Percentiles rank a stretch among this genome's conserved stretches.
phyloP scores from a whole-genome alignment of 345 rosid species.

The Camelina sativa region DNA sequence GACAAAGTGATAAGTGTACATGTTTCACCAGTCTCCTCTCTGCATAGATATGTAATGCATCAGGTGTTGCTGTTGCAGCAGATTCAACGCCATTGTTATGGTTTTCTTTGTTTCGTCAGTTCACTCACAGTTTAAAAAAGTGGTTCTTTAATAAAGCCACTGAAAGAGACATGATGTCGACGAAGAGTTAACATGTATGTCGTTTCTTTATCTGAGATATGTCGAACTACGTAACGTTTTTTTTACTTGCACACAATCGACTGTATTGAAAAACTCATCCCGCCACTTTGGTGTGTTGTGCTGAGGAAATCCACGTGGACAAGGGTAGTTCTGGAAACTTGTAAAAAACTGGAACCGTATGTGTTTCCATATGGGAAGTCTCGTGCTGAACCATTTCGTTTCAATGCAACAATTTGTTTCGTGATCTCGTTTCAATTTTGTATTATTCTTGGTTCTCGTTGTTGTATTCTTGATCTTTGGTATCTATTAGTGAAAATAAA shows the following conservation, averaged over 20 bases:
- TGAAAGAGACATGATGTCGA: not conserved
- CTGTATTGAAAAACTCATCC: slow-evolving; percentile 6
- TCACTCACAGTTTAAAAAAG: slow-evolving; percentile 3
- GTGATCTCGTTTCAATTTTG: not conserved
- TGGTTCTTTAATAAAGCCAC: not conserved
- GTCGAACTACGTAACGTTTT: slow-evolving; percentile 34
- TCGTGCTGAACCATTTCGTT: not conserved
- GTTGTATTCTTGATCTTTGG: not conserved
- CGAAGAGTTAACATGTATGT: slow-evolving; percentile 20
- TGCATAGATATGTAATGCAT: slow-evolving; percentile 66
- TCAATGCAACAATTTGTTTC: not conserved
- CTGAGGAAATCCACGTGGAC: not conserved
- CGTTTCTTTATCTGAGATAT: slow-evolving; percentile 4
- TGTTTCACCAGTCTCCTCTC: not conserved
- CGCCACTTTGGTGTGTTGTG: slow-evolving; percentile 15
- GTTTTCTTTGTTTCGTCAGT: slow-evolving; percentile 5
- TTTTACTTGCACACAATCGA: not conserved
- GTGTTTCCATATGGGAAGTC: not conserved
- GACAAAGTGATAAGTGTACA: not conserved
- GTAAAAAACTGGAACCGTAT: not conserved
- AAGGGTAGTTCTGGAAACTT: slow-evolving; percentile 7
- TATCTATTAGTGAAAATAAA: not conserved
- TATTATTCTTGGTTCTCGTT: not conserved
- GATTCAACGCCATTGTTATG: slow-evolving; percentile 58
- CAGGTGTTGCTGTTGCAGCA: slow-evolving; percentile 74